Evolutionary conservation across 2,329 filamentous ascomycete genomes (phyloP), one percentile per base, ranked within the genome.

Genomic region (Leptosphaerulina australis): DNA sequence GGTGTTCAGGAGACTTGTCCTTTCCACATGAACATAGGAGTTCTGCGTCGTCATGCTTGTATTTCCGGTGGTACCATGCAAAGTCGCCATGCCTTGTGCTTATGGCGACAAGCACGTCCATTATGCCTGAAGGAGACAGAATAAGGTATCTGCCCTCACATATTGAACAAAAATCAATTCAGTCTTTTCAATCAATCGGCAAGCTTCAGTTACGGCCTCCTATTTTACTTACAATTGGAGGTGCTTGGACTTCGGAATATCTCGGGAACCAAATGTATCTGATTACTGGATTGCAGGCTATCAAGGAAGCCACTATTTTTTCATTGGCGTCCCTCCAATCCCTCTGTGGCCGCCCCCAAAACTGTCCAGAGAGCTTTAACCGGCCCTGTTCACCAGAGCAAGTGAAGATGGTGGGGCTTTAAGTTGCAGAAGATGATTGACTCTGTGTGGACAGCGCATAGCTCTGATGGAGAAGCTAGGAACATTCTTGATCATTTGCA

Each of bases 391-490:
- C 14, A 4, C 17, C 7, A 49, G 25, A 18, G 38, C 46, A 8
- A 43, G 29, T 17, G 46, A 52, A 6, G 49, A 46, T 2, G 22
- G 29, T 10, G 41, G 41, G 41, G 24, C n/a, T n/a, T n/a, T n/a
- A n/a, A n/a, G n/a, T n/a, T n/a, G n/a, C n/a, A 36, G 0, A 52
- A 33, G 14, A 36, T 28, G 31, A 37, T 18, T 5, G 37, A 36
- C 31, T 46, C 43, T 8, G 4, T 46, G 15, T 14, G 31, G 3
- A 37, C 49, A 14, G 43, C 43, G 43, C 37, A 17, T 3, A 28
- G 30, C 1, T 33, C 49, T 4, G 43, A 52, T 24, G 18, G 10
- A 12, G 43, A 47, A 7, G 49, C 49, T 2, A 43, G 49, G 4
- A 35, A 37, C 8, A 9, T 43, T 0, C 46, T 52, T 33, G 26